phyloP scores from a whole-genome alignment of 768 basidiomycete species.

The Neoboletus brunneissimus region DNA sequence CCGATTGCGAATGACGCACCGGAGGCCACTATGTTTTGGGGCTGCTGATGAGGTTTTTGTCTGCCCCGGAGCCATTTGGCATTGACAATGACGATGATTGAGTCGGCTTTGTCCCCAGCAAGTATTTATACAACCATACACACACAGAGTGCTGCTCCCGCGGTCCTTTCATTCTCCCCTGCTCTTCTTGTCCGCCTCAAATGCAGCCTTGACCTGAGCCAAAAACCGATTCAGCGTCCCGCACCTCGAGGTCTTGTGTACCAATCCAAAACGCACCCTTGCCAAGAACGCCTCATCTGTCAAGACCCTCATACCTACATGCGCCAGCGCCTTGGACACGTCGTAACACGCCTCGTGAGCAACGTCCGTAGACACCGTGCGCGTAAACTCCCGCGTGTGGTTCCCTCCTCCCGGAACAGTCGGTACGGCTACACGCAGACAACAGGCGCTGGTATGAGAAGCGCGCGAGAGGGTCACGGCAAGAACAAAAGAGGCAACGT shows the following conservation, averaged over 20 bases:
- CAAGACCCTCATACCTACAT: conserved; percentile 62
- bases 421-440: conserved; percentile 56
- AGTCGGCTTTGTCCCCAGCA: no score
- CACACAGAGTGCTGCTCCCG: neutral
- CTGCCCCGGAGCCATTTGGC: no score
- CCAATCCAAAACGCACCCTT: conserved; percentile 39
- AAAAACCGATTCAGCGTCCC: neutral
- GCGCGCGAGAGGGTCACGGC: neutral
- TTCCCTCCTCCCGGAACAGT: conserved; percentile 69
- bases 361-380: conserved; percentile 52
- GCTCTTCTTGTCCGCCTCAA: conserved; percentile 40
- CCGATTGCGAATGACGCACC: no score
- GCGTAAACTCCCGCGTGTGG: conserved; percentile 65
- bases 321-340: conserved; percentile 69
- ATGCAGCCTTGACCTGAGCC: conserved; percentile 44
- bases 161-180: neutral
- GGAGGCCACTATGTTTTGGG: no score
- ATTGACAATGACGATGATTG: no score
- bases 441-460: neutral
- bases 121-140: no score
- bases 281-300: conserved; percentile 60
- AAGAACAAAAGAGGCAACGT: neutral
- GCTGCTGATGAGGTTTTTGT: no score
- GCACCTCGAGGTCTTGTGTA: neutral
- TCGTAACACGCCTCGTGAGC: conserved; percentile 66